Evolutionary conservation across 2,329 filamentous ascomycete species (phyloP).

Genomic region (Claviceps digitariae): DNA sequence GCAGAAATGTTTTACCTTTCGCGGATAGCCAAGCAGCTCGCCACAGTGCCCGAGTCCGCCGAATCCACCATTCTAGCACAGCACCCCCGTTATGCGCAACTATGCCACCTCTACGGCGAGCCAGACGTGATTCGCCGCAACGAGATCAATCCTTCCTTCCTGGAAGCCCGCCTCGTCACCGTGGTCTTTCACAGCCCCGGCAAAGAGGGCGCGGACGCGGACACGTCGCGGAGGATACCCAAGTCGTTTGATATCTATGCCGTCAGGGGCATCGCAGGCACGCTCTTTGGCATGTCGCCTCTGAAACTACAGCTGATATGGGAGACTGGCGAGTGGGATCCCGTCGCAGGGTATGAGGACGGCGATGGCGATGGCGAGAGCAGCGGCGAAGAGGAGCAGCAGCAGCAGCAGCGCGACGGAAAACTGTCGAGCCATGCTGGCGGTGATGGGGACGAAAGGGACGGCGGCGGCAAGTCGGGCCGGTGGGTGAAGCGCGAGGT

Average conservation of each 20-base stretch:
- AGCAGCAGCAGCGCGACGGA: not conserved
- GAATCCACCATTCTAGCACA: constrained; percentile 41
- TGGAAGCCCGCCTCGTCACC: constrained; percentile 63
- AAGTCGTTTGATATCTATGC: constrained; percentile 68
- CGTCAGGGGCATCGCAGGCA: constrained; percentile 64
- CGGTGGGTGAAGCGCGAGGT: constrained; percentile 67
- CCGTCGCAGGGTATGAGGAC: constrained; percentile 50
- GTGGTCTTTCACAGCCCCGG: constrained; percentile 38
- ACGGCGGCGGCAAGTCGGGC: constrained; percentile 23
- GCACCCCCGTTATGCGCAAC: constrained; percentile 59
- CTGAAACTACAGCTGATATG: constrained; percentile 57
- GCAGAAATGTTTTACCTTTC: constrained; percentile 91
- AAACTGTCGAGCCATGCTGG: not conserved
- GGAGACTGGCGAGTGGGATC: constrained; percentile 88
- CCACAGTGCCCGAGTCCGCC: constrained; percentile 37
- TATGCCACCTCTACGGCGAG: constrained; percentile 65
- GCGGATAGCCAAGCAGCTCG: constrained; percentile 64
- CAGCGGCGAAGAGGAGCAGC: constrained; percentile 35
- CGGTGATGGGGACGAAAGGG: not conserved
- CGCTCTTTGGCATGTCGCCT: constrained; percentile 52
- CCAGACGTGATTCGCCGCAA: constrained; percentile 47
- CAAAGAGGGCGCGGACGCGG: constrained; percentile 8
- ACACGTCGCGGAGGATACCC: constrained; percentile 44
- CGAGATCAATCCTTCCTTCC: constrained; percentile 59
- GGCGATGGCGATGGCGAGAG: constrained; percentile 40